Evolutionary conservation across 495 filamentous ascomycete genomes (phyloP).

Genomic region (Zalerion maritima): DNA sequence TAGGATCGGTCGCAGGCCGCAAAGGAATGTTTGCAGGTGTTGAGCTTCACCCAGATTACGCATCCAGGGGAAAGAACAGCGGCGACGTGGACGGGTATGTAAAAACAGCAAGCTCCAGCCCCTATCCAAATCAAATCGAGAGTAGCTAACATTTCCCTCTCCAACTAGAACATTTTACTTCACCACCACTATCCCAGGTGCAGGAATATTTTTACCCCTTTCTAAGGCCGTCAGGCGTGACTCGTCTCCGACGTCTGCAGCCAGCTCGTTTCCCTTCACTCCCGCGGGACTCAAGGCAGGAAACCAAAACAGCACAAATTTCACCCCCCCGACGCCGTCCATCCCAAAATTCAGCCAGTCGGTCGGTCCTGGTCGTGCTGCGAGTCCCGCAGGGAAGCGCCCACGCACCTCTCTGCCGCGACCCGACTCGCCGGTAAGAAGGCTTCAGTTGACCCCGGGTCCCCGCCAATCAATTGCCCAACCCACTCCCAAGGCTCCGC

Average conservation of each 20-base stretch:
- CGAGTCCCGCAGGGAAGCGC: slow-evolving; percentile 55
- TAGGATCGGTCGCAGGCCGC: slow-evolving; percentile 78
- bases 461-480: slow-evolving; percentile 40
- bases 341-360: slow-evolving; percentile 69
- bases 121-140: no score
- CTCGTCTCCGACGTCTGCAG: slow-evolving; percentile 40
- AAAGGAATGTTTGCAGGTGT: slow-evolving; percentile 90
- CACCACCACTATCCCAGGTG: slow-evolving; percentile 55
- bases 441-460: slow-evolving; percentile 41
- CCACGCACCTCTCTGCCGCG: slow-evolving; percentile 66
- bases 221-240: slow-evolving; percentile 63
- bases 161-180: slow-evolving; percentile 46
- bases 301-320: slow-evolving; percentile 34
- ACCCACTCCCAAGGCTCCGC: slow-evolving; percentile 25
- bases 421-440: slow-evolving; percentile 68
- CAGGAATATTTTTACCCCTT: slow-evolving; percentile 90
- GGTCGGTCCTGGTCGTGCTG: slow-evolving; percentile 60
- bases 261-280: slow-evolving; percentile 43
- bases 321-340: slow-evolving; percentile 51
- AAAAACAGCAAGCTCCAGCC: slow-evolving; percentile 5
- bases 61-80: slow-evolving; percentile 79
- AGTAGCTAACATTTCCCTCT: slow-evolving; percentile 4
- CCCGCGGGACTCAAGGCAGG: slow-evolving; percentile 42
- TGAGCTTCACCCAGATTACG: slow-evolving; percentile 69
- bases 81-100: slow-evolving; percentile 91